Evolutionary conservation across 2,329 filamentous ascomycete genomes (phyloP).

Genomic region (Endocalyx cinctus): DNA sequence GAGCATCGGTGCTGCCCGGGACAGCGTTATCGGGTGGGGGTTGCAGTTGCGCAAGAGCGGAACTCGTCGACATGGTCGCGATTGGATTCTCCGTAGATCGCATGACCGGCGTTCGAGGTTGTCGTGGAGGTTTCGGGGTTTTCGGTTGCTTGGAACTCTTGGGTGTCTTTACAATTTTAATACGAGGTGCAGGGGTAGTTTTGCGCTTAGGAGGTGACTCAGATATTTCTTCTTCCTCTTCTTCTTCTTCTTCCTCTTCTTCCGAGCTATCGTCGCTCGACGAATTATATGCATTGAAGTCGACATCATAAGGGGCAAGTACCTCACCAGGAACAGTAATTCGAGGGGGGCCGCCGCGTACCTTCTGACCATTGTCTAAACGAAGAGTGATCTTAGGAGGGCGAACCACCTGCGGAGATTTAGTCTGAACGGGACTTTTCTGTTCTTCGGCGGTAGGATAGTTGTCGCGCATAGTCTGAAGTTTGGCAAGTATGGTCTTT

Average conservation of each 20-base stretch:
- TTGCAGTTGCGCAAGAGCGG: conserved; percentile 38
- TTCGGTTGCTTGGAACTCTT: conserved; percentile 43
- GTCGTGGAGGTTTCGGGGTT: conserved; percentile 24
- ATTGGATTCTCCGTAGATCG: conserved; percentile 35
- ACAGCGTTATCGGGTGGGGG: conserved; percentile 58
- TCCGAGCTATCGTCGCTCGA: conserved; percentile 50
- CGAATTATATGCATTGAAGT: conserved; percentile 54
- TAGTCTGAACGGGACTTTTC: conserved; percentile 47
- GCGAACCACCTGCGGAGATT: conserved; percentile 50
- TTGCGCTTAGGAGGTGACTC: conserved; percentile 33
- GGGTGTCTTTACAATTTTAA: conserved; percentile 44
- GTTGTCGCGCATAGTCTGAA: conserved; percentile 56
- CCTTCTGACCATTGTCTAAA: conserved; percentile 39
- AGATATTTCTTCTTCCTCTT: conserved; percentile 45
- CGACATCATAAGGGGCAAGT: conserved; percentile 59
- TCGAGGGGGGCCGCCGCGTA: conserved; percentile 45
- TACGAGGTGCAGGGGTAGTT: conserved; percentile 37
- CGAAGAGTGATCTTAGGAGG: conserved; percentile 43
- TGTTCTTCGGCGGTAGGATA: conserved; percentile 49
- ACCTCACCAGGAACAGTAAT: conserved; percentile 65
- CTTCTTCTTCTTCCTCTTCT: too few relatives aligned
- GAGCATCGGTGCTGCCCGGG: conserved; percentile 54
- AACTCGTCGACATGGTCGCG: conserved; percentile 37
- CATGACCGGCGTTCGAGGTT: conserved; percentile 21
- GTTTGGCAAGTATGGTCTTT: conserved; percentile 53